phyloP scores from a whole-genome alignment of 768 basidiomycete genomes.

The Solioccasus polychromus region DNA sequence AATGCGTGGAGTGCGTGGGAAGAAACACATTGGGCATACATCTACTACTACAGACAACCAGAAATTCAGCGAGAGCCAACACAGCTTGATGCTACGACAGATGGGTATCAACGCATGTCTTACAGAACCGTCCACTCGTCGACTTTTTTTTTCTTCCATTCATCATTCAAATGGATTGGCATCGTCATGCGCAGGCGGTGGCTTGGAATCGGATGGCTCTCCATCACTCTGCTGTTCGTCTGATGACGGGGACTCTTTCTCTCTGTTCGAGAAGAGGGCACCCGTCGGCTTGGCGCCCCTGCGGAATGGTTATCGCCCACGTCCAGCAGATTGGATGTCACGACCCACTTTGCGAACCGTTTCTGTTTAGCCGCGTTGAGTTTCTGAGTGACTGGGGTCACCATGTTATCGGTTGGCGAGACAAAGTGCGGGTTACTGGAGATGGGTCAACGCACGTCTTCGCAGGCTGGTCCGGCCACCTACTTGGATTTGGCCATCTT shows the following conservation, averaged over 20 bases:
- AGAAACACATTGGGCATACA: slow-evolving; percentile 23
- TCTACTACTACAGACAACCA: slow-evolving; percentile 23
- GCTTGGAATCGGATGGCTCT: slow-evolving; percentile 33
- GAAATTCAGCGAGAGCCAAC: slow-evolving; percentile 30
- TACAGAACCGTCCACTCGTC: slow-evolving; percentile 18
- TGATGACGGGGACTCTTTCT: slow-evolving; percentile 31
- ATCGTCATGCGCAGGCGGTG: slow-evolving; percentile 46
- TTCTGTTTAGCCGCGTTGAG: slow-evolving; percentile 89
- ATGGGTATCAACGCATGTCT: slow-evolving; percentile 24
- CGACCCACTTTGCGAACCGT: slow-evolving; percentile 81
- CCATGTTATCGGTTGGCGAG: slow-evolving; percentile 93
- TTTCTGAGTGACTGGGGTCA: slow-evolving; percentile 93
- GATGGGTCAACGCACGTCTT: slow-evolving; percentile 6
- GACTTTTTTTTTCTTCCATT: too few species aligned
- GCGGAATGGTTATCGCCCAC: slow-evolving; percentile 3
- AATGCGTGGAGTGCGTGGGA: slow-evolving; percentile 24
- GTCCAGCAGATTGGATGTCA: slow-evolving; percentile 1
- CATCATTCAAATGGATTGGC: slow-evolving; percentile 65
- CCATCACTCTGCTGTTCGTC: slow-evolving; percentile 39
- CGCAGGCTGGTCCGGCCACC: slow-evolving; percentile 30
- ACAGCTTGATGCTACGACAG: slow-evolving; percentile 23
- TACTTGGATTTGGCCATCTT: slow-evolving; percentile 88
- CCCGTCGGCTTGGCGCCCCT: slow-evolving; percentile 62
- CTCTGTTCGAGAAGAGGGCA: slow-evolving; percentile 48
- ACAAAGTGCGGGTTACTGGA: slow-evolving; percentile 80